Conservation (phyloP, 1,139 yeast genomes). For the Debaryomyces nepalensis region DNA sequence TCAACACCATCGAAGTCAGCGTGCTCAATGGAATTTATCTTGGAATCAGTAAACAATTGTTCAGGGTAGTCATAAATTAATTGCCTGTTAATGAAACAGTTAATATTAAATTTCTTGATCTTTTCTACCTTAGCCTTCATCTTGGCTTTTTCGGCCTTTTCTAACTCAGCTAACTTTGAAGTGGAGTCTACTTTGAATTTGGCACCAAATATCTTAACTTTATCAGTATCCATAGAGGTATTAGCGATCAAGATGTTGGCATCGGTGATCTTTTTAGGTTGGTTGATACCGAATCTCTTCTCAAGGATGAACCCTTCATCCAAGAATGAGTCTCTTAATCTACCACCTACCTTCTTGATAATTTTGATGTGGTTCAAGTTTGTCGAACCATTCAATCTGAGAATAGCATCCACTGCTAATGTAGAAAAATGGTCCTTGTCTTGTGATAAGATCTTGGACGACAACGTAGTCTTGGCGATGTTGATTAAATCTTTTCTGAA, state of each 20-base stretch:
- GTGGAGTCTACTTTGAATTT: conserved; percentile 97
- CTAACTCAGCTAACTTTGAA: conserved; percentile 90
- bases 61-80: conserved; percentile 98
- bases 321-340: conserved; percentile 85
- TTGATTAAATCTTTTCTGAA: conserved; percentile 80
- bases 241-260: conserved; percentile 92
- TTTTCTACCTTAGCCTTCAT: conserved; percentile 91
- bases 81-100: conserved; percentile 93
- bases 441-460: conserved; percentile 92
- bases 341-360: conserved; percentile 92
- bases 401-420: conserved; percentile 91
- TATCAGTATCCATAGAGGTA: conserved; percentile 96
- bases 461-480: conserved; percentile 91
- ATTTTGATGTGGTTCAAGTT: conserved; percentile 93
- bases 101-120: conserved; percentile 80
- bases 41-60: conserved; percentile 85
- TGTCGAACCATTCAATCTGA: conserved; percentile 92
- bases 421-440: conserved; percentile 88
- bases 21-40: conserved; percentile 92
- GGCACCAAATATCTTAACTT: conserved; percentile 96
- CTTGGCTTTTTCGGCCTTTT: conserved; percentile 91
- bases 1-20: conserved; percentile 99
- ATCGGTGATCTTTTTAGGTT: conserved; percentile 82
- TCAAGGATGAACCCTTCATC: conserved; percentile 95
- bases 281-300: conserved; percentile 91